Evolutionary conservation across 768 basidiomycete genomes (phyloP).

Genomic region (Peribolospora kevripleyi): DNA sequence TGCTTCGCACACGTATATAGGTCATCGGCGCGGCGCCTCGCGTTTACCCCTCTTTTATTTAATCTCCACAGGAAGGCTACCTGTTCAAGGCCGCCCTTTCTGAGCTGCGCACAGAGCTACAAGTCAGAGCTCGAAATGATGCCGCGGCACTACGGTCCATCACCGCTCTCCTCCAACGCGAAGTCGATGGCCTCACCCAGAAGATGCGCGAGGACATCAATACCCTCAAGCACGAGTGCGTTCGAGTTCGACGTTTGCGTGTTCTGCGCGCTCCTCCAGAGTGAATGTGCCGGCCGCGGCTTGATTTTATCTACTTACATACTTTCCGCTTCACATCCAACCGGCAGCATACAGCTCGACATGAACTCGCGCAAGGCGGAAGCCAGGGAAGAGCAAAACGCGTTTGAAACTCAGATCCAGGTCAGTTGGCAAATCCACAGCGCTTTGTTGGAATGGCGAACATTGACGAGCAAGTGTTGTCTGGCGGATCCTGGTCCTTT

Average conservation of each 20-base stretch:
- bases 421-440: slow-evolving; percentile 8
- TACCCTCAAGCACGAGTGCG: slow-evolving; percentile 76
- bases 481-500: neutral
- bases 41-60: neutral
- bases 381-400: slow-evolving; percentile 55
- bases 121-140: slow-evolving; percentile 59
- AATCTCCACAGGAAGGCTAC: slow-evolving; percentile 53
- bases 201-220: slow-evolving; percentile 86
- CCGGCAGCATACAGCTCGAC: slow-evolving; percentile 72
- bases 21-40: neutral
- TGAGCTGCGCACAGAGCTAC: slow-evolving; percentile 65
- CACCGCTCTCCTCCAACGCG: slow-evolving; percentile 51
- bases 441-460: neutral
- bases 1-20: neutral
- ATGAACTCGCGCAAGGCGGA: slow-evolving; percentile 84
- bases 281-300: neutral
- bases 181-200: slow-evolving; percentile 58
- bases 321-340: neutral
- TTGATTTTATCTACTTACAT: slow-evolving; percentile 1
- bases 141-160: slow-evolving; percentile 54
- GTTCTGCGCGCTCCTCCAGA: neutral
- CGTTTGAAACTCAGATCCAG: slow-evolving; percentile 50
- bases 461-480: neutral
- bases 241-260: slow-evolving; percentile 11
- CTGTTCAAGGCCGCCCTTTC: slow-evolving; percentile 79